These are phyloP conservation scores for Nemania bipapillata DNA, from an alignment of 2,329 filamentous ascomycete species.

Conservation along the genomic window DNA sequence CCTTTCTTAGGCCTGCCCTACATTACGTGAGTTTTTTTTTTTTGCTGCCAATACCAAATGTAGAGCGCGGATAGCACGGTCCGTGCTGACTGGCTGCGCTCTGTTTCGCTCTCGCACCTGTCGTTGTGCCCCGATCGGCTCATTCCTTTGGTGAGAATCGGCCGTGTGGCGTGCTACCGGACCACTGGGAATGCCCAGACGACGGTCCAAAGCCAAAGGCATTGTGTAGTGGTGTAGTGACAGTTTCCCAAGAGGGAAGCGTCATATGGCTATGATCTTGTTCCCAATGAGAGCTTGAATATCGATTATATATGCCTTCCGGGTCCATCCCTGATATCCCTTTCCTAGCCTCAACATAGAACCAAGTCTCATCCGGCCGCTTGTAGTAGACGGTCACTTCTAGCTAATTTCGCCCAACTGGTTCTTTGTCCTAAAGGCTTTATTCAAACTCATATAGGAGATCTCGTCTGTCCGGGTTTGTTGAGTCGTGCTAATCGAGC, in stretches of 20 bases:
- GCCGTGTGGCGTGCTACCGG: slow-evolving; percentile 10
- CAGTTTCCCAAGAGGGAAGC: background rate
- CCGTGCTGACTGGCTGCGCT: background rate
- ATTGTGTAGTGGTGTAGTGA: background rate
- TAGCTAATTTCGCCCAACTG: background rate
- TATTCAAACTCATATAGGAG: slow-evolving; percentile 15
- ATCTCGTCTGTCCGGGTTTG: background rate
- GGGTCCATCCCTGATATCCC: background rate
- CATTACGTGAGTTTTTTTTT: background rate
- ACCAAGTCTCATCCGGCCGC: background rate
- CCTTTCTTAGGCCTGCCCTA: background rate
- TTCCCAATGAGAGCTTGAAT: background rate
- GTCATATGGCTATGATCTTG: slow-evolving; percentile 5
- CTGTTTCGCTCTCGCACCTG: background rate
- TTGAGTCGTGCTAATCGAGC: background rate
- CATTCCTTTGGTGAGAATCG: slow-evolving; percentile 6
- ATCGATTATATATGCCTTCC: background rate
- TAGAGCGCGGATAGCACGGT: background rate
- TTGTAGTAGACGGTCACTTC: background rate
- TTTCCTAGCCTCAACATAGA: background rate
- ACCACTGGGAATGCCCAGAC: background rate
- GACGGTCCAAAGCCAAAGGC: background rate
- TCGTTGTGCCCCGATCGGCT: background rate
- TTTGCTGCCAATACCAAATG: background rate
- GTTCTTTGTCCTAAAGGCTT: background rate